Base-by-base conservation (phyloP, 768 basidiomycete genomes). In the Serendipita sp. region DNA sequence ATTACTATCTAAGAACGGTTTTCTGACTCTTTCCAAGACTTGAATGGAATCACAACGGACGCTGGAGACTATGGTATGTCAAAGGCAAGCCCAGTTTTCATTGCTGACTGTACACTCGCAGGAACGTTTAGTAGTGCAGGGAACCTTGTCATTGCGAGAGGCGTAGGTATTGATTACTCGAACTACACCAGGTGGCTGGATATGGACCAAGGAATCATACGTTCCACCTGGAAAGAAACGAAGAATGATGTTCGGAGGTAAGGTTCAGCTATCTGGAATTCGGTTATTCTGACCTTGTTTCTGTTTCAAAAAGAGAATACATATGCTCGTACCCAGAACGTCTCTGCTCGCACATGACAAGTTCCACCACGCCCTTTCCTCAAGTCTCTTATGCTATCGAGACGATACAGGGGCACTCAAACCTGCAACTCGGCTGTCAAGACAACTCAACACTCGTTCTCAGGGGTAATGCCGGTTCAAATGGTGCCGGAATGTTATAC, bases 71-170 rank as follows among this genome's bases (percentile, higher is more conserved):
- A 86, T 72, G 86, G 86, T 83, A 67, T 53, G 75, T 60, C 51
- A 18, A 3, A 4, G n/a, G 32, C 65, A 65, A 56, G 34, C 5
- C 28, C 28, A 10, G 10, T 64, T 48, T 3, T 53, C 44, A 60
- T 11, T 62, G 37, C 2, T 65, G 67, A 53, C 44, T 41, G 66
- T 35, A 24, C 16, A n/a, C 2, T 58, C 65, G 3, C 67, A 88
- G 87, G 86, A 28, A 86, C 87, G 2, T 88, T 85, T 68, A 77
- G 82, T 2, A 82, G 82, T 3, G 83, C 87, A 3, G 86, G 86
- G 3, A 78, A 82, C 69, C 71, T 88, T 11, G 63, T 65, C n/a
- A 53, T 86, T 2, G 77, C 81, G 0, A 81, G 78, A 8, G 67
- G 86, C 30, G 71, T 81, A 66, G 67, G 69, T 5, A 76, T 75